Conservation (phyloP, 2,329 filamentous ascomycete genomes). For the Sclerotinia borealis region DNA sequence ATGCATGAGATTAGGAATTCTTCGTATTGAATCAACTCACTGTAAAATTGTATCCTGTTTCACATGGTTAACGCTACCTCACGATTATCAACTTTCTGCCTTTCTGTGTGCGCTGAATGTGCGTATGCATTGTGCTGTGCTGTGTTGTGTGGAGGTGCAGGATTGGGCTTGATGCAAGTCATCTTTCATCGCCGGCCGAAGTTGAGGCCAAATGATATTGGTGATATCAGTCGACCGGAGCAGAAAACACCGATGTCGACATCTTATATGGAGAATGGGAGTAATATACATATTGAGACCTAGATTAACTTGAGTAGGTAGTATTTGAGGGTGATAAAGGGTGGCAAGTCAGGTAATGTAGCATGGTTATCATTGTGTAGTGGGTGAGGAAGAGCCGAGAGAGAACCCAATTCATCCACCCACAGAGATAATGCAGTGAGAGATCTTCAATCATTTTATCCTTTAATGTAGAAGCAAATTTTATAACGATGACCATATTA, state of each 20-base stretch:
- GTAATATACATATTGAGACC: background rate
- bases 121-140: constrained; percentile 9
- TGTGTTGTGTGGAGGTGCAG: constrained; percentile 2
- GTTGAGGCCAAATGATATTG: constrained; percentile 8
- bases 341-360: background rate
- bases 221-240: background rate
- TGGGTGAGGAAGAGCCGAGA: background rate
- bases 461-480: too few relatives aligned
- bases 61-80: constrained; percentile 7
- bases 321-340: background rate
- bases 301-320: constrained; percentile 5
- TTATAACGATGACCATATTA: background rate
- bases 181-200: constrained; percentile 11
- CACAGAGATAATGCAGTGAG: background rate
- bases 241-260: background rate
- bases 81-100: constrained; percentile 1
- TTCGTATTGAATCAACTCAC: background rate
- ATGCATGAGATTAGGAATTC: background rate
- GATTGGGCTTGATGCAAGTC: constrained; percentile 13
- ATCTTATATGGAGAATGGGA: background rate
- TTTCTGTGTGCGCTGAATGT: constrained; percentile 13
- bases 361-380: too few relatives aligned
- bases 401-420: background rate
- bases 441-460: background rate
- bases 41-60: constrained; percentile 4